These are phyloP conservation scores for Malania oleifera DNA, from an alignment of 164 flowering plant species.

Conservation along the genomic window DNA sequence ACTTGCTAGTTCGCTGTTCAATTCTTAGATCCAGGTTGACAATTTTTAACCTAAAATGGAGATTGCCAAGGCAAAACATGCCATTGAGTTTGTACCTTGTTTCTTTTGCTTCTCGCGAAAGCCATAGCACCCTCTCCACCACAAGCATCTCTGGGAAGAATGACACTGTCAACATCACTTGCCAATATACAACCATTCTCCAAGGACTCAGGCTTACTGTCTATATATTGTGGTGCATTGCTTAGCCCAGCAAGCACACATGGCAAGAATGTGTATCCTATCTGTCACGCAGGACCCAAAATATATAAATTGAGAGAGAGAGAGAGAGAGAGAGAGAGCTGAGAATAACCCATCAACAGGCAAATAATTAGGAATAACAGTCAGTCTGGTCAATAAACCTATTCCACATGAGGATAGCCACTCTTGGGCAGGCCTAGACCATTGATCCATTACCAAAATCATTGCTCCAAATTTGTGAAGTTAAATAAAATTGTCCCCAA, in stretches of 20 bases:
- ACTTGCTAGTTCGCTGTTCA: too few relatives aligned
- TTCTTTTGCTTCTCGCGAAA: conserved; percentile 47
- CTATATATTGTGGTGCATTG: conserved; percentile 70
- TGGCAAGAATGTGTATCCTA: conserved; percentile 83
- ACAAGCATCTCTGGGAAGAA: conserved; percentile 72
- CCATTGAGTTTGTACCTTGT: conserved; percentile 35
- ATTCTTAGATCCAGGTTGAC: neutral
- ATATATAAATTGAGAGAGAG: neutral
- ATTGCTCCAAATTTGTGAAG: too few relatives aligned
- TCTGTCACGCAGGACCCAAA: conserved; percentile 31
- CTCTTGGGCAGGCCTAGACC: too few relatives aligned
- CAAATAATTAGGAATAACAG: too few relatives aligned
- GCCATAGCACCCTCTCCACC: conserved; percentile 84
- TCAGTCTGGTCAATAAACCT: too few relatives aligned
- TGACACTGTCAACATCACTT: conserved; percentile 72
- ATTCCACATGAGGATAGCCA: too few relatives aligned
- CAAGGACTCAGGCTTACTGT: conserved; percentile 20
- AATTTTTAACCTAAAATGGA: neutral
- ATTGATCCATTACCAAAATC: too few relatives aligned
- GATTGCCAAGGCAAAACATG: neutral
- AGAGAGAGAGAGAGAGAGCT: neutral
- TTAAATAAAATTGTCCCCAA: too few relatives aligned
- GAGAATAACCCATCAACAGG: neutral
- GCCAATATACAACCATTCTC: conserved; percentile 44
- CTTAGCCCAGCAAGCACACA: conserved; percentile 89